Evolutionary conservation across 2,329 filamentous ascomycete genomes (phyloP).

Genomic region (Diplocarpon rosae): DNA sequence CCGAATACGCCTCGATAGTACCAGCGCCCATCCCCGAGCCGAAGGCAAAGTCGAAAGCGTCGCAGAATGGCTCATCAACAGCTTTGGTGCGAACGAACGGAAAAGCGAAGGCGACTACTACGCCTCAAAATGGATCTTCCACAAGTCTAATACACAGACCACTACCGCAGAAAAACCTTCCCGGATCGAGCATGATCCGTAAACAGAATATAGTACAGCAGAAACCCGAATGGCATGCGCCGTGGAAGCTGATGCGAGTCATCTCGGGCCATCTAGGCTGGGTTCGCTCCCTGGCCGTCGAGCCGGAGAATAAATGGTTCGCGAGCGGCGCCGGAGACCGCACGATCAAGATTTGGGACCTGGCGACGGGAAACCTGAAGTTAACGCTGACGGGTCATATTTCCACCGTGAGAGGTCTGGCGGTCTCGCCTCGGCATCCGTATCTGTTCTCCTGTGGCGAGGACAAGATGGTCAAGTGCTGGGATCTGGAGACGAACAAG

Average conservation of each 20-base stretch:
- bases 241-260: constrained; percentile 97
- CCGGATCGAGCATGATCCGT: constrained; percentile 47
- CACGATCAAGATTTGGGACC: constrained; percentile 98
- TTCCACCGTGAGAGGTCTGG: constrained; percentile 82
- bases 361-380: constrained; percentile 74
- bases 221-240: constrained; percentile 90
- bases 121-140: constrained; percentile 30
- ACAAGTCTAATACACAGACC: constrained; percentile 48
- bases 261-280: constrained; percentile 94
- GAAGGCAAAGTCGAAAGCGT: constrained; percentile 5
- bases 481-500: constrained; percentile 99
- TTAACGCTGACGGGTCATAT: constrained; percentile 91
- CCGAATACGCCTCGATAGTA: constrained; percentile 47
- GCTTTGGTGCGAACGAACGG: constrained; percentile 18
- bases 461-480: constrained; percentile 99
- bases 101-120: not conserved
- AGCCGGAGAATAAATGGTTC: constrained; percentile 97
- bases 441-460: constrained; percentile 97
- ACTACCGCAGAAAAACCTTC: constrained; percentile 37
- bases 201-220: constrained; percentile 50
- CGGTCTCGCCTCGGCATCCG: constrained; percentile 84
- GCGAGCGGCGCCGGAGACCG: constrained; percentile 89
- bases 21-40: constrained; percentile 4
- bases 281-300: constrained; percentile 81
- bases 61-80: constrained; percentile 4